Percentiles rank a stretch among this genome's conserved stretches.
phyloP scores from a whole-genome alignment of 2,329 filamentous ascomycete species.

The Rhinocladiella similis region DNA sequence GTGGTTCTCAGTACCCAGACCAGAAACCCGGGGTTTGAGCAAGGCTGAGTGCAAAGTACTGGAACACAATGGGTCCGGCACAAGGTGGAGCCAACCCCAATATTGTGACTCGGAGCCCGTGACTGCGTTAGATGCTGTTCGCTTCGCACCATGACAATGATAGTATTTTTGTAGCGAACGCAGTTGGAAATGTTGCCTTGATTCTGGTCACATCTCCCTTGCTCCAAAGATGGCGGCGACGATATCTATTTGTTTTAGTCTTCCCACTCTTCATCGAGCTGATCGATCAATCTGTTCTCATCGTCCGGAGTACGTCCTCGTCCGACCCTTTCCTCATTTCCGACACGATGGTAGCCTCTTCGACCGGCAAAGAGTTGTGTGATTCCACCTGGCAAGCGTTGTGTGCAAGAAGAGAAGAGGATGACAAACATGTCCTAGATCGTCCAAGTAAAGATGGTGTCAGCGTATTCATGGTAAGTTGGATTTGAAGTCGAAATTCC shows the following conservation, averaged over 20 bases:
- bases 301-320: slow-evolving; percentile 63
- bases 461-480: slow-evolving; percentile 13
- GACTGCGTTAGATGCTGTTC: no score
- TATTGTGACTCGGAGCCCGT: no score
- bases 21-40: slow-evolving; percentile 7
- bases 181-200: background rate
- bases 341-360: slow-evolving; percentile 37
- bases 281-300: slow-evolving; percentile 92
- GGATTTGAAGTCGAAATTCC: slow-evolving; percentile 19
- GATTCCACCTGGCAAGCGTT: slow-evolving; percentile 37
- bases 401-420: slow-evolving; percentile 45
- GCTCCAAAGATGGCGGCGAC: no score
- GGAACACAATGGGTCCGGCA: background rate
- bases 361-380: slow-evolving; percentile 34
- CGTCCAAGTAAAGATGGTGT: slow-evolving; percentile 7
- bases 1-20: slow-evolving; percentile 16
- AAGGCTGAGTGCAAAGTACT: background rate
- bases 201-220: no score
- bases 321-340: slow-evolving; percentile 32
- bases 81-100: no score
- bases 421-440: slow-evolving; percentile 50
- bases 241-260: slow-evolving; percentile 6
- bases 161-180: background rate
- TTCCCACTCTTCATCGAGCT: slow-evolving; percentile 96
- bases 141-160: background rate